These are phyloP conservation scores for Schizophyllum commune DNA, from an alignment of 1,284 basidiomycete species.

Conservation along the genomic window DNA sequence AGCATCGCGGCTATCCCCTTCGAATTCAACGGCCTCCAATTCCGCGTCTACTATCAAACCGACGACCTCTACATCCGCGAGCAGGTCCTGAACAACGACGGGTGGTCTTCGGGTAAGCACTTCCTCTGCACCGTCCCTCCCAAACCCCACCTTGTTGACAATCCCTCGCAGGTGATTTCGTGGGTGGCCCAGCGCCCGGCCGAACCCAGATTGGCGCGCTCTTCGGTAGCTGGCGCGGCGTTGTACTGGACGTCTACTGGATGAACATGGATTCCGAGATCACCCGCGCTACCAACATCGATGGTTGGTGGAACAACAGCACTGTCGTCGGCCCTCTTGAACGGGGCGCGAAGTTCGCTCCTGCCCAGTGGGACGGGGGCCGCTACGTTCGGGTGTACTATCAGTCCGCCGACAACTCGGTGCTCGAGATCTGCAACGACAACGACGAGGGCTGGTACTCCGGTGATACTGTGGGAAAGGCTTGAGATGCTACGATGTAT, in stretches of 20 bases:
- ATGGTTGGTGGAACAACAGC: not conserved
- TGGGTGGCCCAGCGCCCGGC: too few relatives aligned
- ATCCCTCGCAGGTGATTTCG: not conserved
- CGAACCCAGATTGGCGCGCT: not conserved
- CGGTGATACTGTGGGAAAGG: too few relatives aligned
- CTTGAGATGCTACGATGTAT: too few relatives aligned
- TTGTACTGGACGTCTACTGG: not conserved
- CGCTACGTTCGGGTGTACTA: not conserved
- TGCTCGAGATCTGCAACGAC: not conserved
- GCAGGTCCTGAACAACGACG: not conserved
- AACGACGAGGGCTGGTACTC: not conserved
- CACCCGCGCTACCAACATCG: not conserved
- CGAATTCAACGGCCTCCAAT: not conserved
- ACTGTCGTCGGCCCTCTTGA: not conserved
- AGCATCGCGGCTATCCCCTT: not conserved
- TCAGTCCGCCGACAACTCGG: not conserved
- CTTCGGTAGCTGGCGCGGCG: not conserved
- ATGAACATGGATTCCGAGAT: not conserved
- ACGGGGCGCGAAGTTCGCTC: not conserved
- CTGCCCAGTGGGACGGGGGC: not conserved
- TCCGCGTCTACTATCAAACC: not conserved
- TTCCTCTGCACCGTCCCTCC: not conserved
- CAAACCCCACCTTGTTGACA: not conserved
- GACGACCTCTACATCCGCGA: not conserved
- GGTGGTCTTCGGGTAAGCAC: not conserved